These are phyloP conservation scores for Malassezia sympodialis DNA, from an alignment of 1,284 basidiomycete genomes.

Conservation along the genomic window DNA sequence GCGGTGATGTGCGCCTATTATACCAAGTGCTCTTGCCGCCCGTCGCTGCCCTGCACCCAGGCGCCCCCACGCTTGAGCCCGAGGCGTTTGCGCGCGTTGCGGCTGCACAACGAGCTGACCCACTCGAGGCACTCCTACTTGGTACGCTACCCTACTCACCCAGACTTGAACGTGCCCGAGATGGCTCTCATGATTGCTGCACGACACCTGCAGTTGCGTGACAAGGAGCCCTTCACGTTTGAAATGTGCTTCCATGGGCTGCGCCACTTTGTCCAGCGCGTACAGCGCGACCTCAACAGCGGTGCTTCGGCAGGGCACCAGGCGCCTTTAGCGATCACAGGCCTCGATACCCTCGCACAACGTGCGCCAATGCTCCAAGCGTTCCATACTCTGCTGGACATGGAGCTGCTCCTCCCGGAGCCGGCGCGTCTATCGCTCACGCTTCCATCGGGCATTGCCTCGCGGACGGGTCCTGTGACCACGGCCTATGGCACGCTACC, in stretches of 20 bases:
- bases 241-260: slow-evolving; percentile 42
- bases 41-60: slow-evolving; percentile 4
- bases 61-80: slow-evolving; percentile 9
- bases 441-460: slow-evolving; percentile 11
- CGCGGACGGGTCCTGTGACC: slow-evolving; percentile 12
- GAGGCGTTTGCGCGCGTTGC: slow-evolving; percentile 15
- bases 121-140: background rate
- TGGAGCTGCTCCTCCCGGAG: slow-evolving; percentile 24
- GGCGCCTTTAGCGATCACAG: background rate
- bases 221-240: slow-evolving; percentile 41
- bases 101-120: slow-evolving; percentile 13
- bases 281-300: slow-evolving; percentile 8
- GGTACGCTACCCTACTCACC: slow-evolving; percentile 11
- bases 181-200: slow-evolving; percentile 37
- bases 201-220: slow-evolving; percentile 36
- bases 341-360: slow-evolving; percentile 1
- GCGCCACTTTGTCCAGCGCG: slow-evolving; percentile 22
- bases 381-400: slow-evolving; percentile 13
- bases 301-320: background rate
- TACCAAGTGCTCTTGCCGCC: slow-evolving; percentile 18
- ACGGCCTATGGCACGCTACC: slow-evolving; percentile 8
- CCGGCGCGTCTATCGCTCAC: slow-evolving; percentile 11
- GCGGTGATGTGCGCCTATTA: slow-evolving; percentile 27
- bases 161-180: slow-evolving; percentile 31
- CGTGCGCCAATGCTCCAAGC: slow-evolving; percentile 14